Evolutionary conservation across 306 rosid genomes (phyloP), one percentile per base, ranked within the genome.

Genomic region (Calophaca sinica): DNA sequence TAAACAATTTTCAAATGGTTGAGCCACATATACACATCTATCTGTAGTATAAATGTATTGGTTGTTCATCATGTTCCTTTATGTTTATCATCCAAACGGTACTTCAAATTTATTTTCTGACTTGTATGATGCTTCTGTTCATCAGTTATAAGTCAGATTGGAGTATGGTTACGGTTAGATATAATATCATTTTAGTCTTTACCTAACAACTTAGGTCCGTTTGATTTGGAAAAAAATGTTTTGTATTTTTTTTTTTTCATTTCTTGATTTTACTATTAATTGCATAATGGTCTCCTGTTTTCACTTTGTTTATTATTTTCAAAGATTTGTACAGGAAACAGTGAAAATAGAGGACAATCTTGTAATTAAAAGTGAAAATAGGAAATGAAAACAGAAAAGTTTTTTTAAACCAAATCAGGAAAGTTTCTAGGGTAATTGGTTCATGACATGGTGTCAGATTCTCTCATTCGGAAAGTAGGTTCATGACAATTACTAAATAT

Each of bases 401-500:
- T 31, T 36, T 36, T 7, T 58, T 6, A 58, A 58, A 29, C 39
- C 38, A 2, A 31, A 31, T 20, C 36, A 10, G 41, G 26, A 7
- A 31, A 60, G 38, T n/a, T 58, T 31, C 9, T 7, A 42, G 9
- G 0, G 63, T 54, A 54, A 12, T 54, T 32, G 39, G 39, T 31
- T 60, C 4, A 6, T 8, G 13, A 36, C 46, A 33, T 35, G 28
- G 5, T n/a, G 7, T 60, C 65, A 60, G 44, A 60, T 60, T 60
- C 66, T 60, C 12, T 60, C 35, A 32, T 36, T 35, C 3, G n/a
- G 31, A 38, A 13, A 62, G 61, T 44, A 14, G 6, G 68, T 68
- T 46, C 39, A 15, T 50, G 65, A 70, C 49, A 38, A 70, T 36
- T 10, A 11, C 51, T 38, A 14, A 74, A 79, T 48, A 52, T 68